Evolutionary conservation across 441 rosid species (phyloP).

Genomic region (Viola pubescens): DNA sequence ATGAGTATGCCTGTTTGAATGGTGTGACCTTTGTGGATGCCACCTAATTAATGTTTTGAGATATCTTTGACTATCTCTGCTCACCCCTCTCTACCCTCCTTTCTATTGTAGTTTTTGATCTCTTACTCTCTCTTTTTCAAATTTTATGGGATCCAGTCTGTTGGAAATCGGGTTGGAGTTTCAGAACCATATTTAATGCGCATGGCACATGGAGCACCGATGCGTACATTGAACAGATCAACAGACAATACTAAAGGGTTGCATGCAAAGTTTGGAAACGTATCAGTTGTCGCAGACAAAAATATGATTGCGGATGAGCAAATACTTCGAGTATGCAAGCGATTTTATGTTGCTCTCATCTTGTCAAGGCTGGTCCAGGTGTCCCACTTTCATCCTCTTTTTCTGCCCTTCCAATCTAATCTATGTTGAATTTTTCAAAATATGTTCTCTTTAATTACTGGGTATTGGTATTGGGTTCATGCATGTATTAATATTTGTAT

Average conservation of each 20-base stretch:
- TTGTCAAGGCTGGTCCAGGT: slow-evolving; percentile 95
- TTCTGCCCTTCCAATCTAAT: slow-evolving; percentile 7
- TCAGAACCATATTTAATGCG: slow-evolving; percentile 96
- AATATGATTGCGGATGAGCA: slow-evolving; percentile 64
- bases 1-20: background rate
- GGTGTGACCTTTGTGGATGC: background rate
- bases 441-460: background rate
- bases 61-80: no score
- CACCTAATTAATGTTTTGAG: background rate
- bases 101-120: background rate
- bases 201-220: slow-evolving; percentile 97
- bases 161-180: slow-evolving; percentile 94
- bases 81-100: background rate
- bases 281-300: slow-evolving; percentile 31
- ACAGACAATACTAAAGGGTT: slow-evolving; percentile 34
- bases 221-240: slow-evolving; percentile 39
- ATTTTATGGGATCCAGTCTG: slow-evolving; percentile 60
- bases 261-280: slow-evolving; percentile 39
- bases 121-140: background rate
- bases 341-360: slow-evolving; percentile 96
- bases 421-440: background rate
- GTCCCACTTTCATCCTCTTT: slow-evolving; percentile 11
- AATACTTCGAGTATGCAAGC: slow-evolving; percentile 76
- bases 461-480: background rate
- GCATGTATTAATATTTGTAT: background rate